Percentiles rank a stretch among this genome's conserved stretches.
Evolutionary conservation across 1,139 yeast species (phyloP).

Genomic region (Waltiozyma sp.): DNA sequence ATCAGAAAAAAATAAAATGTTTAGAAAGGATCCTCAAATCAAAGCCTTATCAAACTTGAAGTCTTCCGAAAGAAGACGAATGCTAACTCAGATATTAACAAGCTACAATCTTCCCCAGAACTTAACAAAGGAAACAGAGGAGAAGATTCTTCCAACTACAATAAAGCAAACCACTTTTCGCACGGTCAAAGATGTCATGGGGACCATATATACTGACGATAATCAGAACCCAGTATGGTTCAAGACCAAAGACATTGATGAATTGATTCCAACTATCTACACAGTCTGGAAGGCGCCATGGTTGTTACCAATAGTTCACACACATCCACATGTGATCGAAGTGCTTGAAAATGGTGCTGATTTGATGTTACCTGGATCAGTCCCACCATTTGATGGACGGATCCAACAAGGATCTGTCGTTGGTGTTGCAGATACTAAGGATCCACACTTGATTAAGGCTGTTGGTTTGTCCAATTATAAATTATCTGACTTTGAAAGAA

Average conservation of each 20-base stretch:
- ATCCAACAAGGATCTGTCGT: constrained; percentile 46
- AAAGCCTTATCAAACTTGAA: constrained; percentile 74
- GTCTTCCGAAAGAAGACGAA: constrained; percentile 65
- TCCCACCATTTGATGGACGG: constrained; percentile 56
- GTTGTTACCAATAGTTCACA: constrained; percentile 52
- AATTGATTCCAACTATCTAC: constrained; percentile 58
- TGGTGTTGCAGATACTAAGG: constrained; percentile 52
- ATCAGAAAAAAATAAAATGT: no score
- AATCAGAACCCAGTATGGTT: constrained; percentile 67
- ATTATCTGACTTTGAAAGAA: constrained; percentile 31
- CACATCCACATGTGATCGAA: constrained; percentile 66
- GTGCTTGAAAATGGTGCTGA: constrained; percentile 69
- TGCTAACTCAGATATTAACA: constrained; percentile 38
- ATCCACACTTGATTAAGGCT: constrained; percentile 61
- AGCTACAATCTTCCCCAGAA: constrained; percentile 33
- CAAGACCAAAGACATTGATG: constrained; percentile 37
- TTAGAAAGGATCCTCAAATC: constrained; percentile 50
- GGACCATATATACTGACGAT: constrained; percentile 55
- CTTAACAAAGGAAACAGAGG: constrained; percentile 36
- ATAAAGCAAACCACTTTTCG: constrained; percentile 60
- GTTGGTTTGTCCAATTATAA: constrained; percentile 58
- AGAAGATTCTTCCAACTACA: constrained; percentile 43
- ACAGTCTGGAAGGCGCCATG: constrained; percentile 64
- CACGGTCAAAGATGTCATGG: constrained; percentile 42
- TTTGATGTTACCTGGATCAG: constrained; percentile 83